These are phyloP conservation scores for Ceratocystis variospora DNA, from an alignment of 2,329 filamentous ascomycete species.

Conservation along the genomic window DNA sequence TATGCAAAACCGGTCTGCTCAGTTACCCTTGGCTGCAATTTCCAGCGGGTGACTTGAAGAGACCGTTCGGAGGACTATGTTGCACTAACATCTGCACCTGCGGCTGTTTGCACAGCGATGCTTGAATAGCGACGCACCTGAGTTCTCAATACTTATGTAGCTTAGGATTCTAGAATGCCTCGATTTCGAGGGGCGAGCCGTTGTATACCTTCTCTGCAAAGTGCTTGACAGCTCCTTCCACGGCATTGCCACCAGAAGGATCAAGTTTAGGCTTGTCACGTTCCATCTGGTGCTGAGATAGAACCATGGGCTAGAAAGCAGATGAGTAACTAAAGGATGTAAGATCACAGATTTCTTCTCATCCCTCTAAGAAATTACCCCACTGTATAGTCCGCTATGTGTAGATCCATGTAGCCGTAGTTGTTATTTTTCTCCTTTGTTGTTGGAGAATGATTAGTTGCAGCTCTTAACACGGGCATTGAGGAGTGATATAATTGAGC, in stretches of 20 bases:
- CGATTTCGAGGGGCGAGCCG: background rate
- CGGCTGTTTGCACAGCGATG: background rate
- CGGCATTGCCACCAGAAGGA: background rate
- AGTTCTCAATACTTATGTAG: background rate
- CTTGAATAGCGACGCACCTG: background rate
- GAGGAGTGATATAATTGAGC: background rate
- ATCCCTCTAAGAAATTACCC: background rate
- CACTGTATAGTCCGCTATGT: background rate
- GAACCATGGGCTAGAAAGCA: background rate
- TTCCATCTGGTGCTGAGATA: background rate
- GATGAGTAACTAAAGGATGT: background rate
- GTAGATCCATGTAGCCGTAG: background rate
- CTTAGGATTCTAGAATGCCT: background rate
- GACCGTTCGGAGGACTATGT: too few relatives aligned
- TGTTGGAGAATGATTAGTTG: background rate
- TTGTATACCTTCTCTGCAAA: background rate
- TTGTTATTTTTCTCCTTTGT: background rate
- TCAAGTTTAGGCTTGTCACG: background rate
- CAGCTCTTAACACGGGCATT: background rate
- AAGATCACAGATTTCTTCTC: background rate
- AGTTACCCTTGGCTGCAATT: background rate
- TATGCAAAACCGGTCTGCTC: background rate
- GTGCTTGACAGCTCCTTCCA: background rate
- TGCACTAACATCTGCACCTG: too few relatives aligned
- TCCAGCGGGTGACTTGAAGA: background rate